Conservation (phyloP, 345 rosid species). For the Acer negundo region DNA sequence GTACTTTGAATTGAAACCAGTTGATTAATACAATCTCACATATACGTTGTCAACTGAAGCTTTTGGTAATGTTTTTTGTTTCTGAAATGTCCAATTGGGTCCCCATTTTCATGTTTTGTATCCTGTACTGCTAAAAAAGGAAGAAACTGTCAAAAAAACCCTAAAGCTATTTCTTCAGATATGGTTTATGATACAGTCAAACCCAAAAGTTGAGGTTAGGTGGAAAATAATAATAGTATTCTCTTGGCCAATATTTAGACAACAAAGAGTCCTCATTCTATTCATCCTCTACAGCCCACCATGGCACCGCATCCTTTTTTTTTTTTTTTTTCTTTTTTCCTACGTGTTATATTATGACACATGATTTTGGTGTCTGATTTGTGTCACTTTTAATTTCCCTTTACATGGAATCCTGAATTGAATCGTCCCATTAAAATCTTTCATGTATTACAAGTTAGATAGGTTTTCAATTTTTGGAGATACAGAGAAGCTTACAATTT, state of each 20-base stretch:
- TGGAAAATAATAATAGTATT: neutral
- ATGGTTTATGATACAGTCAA: neutral
- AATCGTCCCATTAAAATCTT: neutral
- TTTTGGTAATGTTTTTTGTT: neutral
- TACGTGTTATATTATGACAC: neutral
- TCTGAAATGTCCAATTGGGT: neutral
- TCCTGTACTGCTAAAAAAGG: neutral
- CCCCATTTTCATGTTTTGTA: neutral
- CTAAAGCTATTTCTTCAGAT: neutral
- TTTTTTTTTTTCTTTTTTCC: neutral
- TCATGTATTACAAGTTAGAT: neutral
- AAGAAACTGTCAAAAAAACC: neutral
- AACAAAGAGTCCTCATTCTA: neutral
- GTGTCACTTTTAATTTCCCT: neutral
- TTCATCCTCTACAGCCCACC: neutral
- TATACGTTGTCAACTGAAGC: neutral
- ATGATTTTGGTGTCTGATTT: constrained; percentile 3
- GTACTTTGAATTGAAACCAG: neutral
- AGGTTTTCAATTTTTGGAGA: neutral
- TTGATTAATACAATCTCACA: neutral
- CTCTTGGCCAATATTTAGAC: constrained; percentile 24
- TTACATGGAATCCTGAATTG: neutral
- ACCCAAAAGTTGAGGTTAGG: neutral
- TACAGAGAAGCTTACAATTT: neutral
- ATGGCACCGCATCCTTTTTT: no score